Base-by-base conservation (phyloP, 306 rosid species). In the Oxytropis ochrocephala region DNA sequence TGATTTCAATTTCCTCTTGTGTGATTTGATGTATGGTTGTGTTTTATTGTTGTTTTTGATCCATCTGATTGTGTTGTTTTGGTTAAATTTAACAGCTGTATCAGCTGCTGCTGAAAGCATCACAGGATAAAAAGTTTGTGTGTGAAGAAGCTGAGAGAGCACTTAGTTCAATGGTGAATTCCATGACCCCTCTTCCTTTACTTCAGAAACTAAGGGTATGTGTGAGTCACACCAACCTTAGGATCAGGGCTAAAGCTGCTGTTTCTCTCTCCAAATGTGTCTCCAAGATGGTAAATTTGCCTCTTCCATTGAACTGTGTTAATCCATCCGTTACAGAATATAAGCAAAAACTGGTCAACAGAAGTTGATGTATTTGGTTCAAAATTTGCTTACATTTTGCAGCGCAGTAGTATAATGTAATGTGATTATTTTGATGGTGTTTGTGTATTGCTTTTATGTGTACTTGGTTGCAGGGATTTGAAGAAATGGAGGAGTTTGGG, bases 71-170 rank as follows among this genome's bases (percentile, higher is more conserved):
- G 8, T 70, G 73, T 42, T 60, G 11, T 67, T 71, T 6, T 84
- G 79, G 48, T 67, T 24, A 6, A 74, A 64, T 38, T 78, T 27
- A 32, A 58, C 84, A 93, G 98, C 82, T 90, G 18, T 52, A 90
- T 57, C 97, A 94, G 80, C 70, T 94, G 69, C 83, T 90, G 21
- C 82, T 88, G 62, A 94, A 94, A 73, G 87, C 98, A 48, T 94
- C 92, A 4, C 98, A 94, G 60, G 98, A 94, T 70, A 94, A 94
- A 70, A 73, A 78, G 35, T 94, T 94, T 77, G 97, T 94, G 13
- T 94, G 97, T 65, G 98, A 94, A 85, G 98, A 90, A 81, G 96
- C 98, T 42, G 95, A 84, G 59, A 87, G 71, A 68, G 89, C 97
- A 52, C 81, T 94, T 11, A 73, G 52, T 57, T 5, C 82, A 56